Percentiles rank a stretch among this genome's conserved stretches.
phyloP scores from a whole-genome alignment of 1,284 basidiomycete genomes.

The Tetrapyrgos nigripes region DNA sequence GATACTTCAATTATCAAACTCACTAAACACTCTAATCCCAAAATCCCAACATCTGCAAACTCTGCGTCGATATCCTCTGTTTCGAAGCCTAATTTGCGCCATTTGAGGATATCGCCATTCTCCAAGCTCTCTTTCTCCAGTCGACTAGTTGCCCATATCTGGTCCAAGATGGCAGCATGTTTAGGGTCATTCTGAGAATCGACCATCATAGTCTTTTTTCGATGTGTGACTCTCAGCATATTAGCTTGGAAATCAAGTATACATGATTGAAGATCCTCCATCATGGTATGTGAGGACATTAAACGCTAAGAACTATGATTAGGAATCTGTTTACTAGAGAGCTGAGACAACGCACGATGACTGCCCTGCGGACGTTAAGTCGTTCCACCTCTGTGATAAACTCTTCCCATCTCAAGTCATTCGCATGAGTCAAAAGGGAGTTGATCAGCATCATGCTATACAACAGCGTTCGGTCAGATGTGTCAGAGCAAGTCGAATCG shows the following conservation, averaged over 20 bases:
- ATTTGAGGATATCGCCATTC: conserved; percentile 62
- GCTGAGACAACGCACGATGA: conserved; percentile 65
- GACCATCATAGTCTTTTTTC: conserved; percentile 81
- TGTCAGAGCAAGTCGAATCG: neutral
- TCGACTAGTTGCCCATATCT: conserved; percentile 75
- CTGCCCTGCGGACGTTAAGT: conserved; percentile 83
- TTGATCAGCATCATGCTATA: conserved; percentile 89
- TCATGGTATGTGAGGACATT: conserved; percentile 86
- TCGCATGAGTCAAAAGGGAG: conserved; percentile 81
- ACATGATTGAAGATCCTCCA: conserved; percentile 85
- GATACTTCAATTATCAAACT: conserved; percentile 28
- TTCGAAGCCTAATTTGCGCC: conserved; percentile 83
- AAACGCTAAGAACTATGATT: conserved; percentile 61
- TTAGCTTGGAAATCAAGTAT: conserved; percentile 94
- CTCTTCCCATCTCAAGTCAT: conserved; percentile 78
- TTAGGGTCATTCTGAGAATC: conserved; percentile 68
- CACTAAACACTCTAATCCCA: conserved; percentile 88
- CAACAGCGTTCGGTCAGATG: conserved; percentile 6
- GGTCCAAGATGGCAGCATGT: conserved; percentile 70
- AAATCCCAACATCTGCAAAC: conserved; percentile 84
- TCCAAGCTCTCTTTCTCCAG: conserved; percentile 58
- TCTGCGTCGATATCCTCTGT: conserved; percentile 83
- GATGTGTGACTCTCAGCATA: conserved; percentile 81
- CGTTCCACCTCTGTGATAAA: conserved; percentile 81
- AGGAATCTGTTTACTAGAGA: neutral